These are phyloP conservation scores for Priceomyces castillae DNA, from an alignment of 805 yeast genomes.

Conservation along the genomic window DNA sequence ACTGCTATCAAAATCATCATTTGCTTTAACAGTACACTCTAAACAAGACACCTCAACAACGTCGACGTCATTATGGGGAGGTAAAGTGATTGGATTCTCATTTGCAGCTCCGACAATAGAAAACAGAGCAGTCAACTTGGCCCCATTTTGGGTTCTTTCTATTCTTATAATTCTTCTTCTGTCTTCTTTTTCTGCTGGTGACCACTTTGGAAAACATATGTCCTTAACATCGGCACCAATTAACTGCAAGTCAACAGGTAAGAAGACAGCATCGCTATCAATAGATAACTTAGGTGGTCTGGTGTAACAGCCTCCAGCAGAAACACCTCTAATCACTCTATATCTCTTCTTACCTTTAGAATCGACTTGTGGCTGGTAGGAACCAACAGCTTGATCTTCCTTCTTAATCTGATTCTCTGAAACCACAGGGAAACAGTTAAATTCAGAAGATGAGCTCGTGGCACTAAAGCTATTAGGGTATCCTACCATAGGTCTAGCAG, in stretches of 20 bases:
- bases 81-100: conserved; percentile 41
- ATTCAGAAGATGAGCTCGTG: conserved; percentile 1
- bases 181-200: conserved; percentile 42
- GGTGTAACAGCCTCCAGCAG: conserved; percentile 56
- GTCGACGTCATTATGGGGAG: conserved; percentile 44
- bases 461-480: conserved; percentile 2
- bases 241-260: conserved; percentile 50
- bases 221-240: conserved; percentile 45
- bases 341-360: conserved; percentile 20
- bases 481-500: neutral
- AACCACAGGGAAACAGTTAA: neutral
- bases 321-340: conserved; percentile 53
- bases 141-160: conserved; percentile 51
- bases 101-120: conserved; percentile 51
- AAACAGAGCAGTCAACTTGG: conserved; percentile 47
- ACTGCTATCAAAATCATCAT: conserved; percentile 30
- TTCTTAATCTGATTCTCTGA: neutral
- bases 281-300: conserved; percentile 49
- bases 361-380: neutral
- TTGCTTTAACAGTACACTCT: conserved; percentile 36
- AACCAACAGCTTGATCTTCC: neutral
- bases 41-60: conserved; percentile 61
- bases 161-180: conserved; percentile 56
- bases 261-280: conserved; percentile 24
- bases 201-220: conserved; percentile 54